Evolutionary conservation across 208 protist species (phyloP).

Genomic region (Crithidia mellificae): DNA sequence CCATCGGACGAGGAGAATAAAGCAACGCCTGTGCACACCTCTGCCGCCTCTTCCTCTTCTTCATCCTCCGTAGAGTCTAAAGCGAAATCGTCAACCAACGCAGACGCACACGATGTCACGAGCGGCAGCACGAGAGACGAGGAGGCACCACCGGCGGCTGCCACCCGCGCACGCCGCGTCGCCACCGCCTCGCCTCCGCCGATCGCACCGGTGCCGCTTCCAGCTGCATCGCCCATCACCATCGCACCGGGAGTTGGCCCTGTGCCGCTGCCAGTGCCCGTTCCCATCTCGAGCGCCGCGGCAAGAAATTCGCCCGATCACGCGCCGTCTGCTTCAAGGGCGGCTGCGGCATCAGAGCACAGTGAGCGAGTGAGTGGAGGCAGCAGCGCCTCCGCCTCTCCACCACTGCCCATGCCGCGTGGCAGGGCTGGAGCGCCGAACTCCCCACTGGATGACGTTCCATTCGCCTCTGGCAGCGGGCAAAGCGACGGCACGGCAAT

Average conservation of each 20-base stretch:
- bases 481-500: constrained; percentile 3
- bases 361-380: background rate
- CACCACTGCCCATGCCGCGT: background rate
- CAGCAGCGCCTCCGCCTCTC: constrained; percentile 4
- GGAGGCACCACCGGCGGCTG: background rate
- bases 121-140: background rate
- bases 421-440: background rate
- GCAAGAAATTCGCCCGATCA: background rate
- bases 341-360: background rate
- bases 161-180: background rate
- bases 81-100: too few relatives aligned
- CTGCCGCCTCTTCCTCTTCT: constrained; percentile 4
- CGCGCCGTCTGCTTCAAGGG: background rate
- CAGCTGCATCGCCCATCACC: background rate
- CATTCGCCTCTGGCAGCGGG: background rate
- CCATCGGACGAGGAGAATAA: constrained; percentile 15
- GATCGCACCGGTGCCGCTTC: background rate
- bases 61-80: too few relatives aligned
- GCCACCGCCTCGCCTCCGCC: background rate
- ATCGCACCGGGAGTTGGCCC: background rate
- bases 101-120: background rate
- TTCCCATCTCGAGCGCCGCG: background rate
- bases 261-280: constrained; percentile 26
- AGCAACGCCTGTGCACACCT: background rate
- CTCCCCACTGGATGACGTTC: background rate